A percentile compares a stretch with the other conserved stretches of the same genome.
phyloP scores from a whole-genome alignment of 805 yeast species.

The Metschnikowia arizonensis region DNA sequence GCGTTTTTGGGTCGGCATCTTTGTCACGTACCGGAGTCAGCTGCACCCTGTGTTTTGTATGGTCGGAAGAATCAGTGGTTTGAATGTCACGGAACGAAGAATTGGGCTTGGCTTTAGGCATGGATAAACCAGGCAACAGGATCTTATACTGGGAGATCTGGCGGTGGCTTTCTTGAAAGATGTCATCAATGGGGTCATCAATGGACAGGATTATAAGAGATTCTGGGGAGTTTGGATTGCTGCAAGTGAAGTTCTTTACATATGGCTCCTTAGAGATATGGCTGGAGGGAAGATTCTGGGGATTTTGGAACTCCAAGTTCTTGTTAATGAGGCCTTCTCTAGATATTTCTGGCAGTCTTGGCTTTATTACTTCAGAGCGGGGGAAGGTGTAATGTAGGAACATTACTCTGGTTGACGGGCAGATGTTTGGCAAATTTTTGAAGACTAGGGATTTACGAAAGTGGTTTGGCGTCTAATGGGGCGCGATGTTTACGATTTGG shows the following conservation, averaged over 20 bases:
- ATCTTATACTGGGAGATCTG: conserved; percentile 15
- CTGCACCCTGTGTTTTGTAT: background rate
- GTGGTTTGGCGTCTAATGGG: too few species aligned
- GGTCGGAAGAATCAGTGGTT: background rate
- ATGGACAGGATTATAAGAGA: conserved; percentile 2
- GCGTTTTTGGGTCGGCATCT: background rate
- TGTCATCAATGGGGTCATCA: conserved; percentile 23
- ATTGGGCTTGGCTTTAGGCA: background rate
- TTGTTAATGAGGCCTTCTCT: conserved; percentile 8
- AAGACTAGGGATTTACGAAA: background rate
- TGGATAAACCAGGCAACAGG: conserved; percentile 15
- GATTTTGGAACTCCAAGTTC: conserved; percentile 6
- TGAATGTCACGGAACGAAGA: background rate
- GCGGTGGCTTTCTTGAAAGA: conserved; percentile 19
- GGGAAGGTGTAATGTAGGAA: conserved; percentile 8
- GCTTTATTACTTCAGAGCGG: conserved; percentile 2
- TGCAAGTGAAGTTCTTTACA: conserved; percentile 9
- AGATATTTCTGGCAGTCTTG: background rate
- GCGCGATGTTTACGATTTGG: conserved; percentile 7
- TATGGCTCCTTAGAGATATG: conserved; percentile 14
- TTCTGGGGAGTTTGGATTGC: conserved; percentile 8
- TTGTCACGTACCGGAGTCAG: background rate
- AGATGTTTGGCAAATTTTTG: too few species aligned
- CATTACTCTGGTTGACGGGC: too few species aligned
- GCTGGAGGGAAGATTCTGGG: conserved; percentile 2